Base-by-base conservation (phyloP, 2,329 filamentous ascomycete genomes). In the Beauveria brongniartii region DNA sequence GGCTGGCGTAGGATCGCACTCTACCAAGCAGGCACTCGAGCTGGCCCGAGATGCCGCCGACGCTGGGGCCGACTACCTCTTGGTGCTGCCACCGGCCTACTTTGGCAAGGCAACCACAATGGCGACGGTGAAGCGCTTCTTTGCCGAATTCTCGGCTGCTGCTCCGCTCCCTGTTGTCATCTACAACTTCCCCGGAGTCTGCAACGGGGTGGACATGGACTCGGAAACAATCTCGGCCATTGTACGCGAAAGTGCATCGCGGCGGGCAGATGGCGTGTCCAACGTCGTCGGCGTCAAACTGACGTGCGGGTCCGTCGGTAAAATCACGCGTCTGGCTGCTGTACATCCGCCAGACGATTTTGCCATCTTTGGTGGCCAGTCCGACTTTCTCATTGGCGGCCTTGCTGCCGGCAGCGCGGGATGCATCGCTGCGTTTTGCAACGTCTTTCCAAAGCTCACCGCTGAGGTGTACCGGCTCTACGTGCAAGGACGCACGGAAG, bases 151-250 rank as follows among this genome's bases (percentile, higher is more conserved):
- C 3, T 82, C 83, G 0, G 70, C 71, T n/a, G 71, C 74, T 55
- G 77, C 76, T 2, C 72, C 78, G 2, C 70, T 89, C 3, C 85
- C 85, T 0, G 75, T 88, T 37, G 78, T 89, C 46, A 72, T 89
- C 16, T 88, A 88, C 72, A 88, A 89, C 71, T 89, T 89, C 72
- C 87, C 87, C 0, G 83, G 77, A 14, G 85, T 89, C 22, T 87
- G 83, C 67, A 86, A 87, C 64, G 86, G 86, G 26, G 75, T 89
- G 3, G 87, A 90, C 69, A 75, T 90, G 26, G 86, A 88, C 70
- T 87, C 84, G 2, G 85, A 37, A 14, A 37, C 34, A 16, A 83
- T 89, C 52, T 74, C 80, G 1, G 71, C 71, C 26, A 76, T 88
- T 26, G 83, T 82, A 1, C 71, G 70, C 34, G 71, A 65, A 55